Base-by-base conservation (phyloP, 2,329 filamentous ascomycete genomes). In the Beauveria sp. region DNA sequence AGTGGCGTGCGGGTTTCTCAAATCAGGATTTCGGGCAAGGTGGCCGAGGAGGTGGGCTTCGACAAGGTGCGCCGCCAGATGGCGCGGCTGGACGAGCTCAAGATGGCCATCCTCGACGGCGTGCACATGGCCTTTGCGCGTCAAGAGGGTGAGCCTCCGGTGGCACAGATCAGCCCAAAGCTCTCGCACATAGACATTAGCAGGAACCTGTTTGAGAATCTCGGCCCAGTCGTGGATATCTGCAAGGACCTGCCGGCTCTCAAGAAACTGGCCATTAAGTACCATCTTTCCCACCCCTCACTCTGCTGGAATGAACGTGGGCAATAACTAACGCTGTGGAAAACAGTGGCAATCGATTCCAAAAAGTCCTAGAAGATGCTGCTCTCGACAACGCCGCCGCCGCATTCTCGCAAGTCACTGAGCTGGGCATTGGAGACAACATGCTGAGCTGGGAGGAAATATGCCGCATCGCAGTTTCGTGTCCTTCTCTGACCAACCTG, bases 41-140 rank as follows among this genome's bases (percentile, higher is more conserved):
- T 93, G 20, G 93, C 91, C 5, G 89, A 98, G 76, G 93, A 98
- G 76, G 85, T 98, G 40, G 95, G 95, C 34, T 98, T 98, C 68
- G 92, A 96, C 67, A 97, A 97, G 79, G 91, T 97, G 66, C 85
- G 89, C 49, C 83, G 83, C 66, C 86, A 93, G 74, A 87, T 96
- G 69, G 88, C 92, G 67, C 80, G 88, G 70, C 79, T 98, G 38
- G 79, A 88, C 60, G 90, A 95, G 68, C 81, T 98, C 63, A 88
- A 83, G 66, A 87, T 93, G 61, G 87, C 96, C 55, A 85, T 98
- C 45, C 79, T 99, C 8, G 93, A 98, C 75, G 87, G 88, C 16
- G 75, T 91, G 70, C 80, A 84, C 56, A 82, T 98, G 64, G 74
- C 70, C 10, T 70, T 66, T 38, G 73, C 76, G 4, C 71, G 69